phyloP scores from a whole-genome alignment of 495 filamentous ascomycete genomes.

The Penicillium canescens region DNA sequence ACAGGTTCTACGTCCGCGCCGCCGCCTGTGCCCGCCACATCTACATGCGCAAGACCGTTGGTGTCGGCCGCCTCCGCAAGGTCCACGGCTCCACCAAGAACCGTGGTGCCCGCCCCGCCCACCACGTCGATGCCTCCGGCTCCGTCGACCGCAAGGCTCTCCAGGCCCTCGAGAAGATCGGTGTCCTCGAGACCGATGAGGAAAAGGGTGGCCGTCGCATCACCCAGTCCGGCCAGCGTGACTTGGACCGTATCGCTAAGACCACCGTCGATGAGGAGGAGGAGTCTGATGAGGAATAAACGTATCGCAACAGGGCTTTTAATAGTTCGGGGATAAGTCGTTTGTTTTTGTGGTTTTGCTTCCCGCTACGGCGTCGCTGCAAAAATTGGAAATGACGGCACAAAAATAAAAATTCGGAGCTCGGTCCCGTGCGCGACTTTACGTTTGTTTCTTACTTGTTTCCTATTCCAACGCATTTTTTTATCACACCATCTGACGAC shows the following conservation, averaged over 20 bases:
- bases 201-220: constrained; percentile 97
- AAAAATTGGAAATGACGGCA: constrained; percentile 27
- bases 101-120: constrained; percentile 84
- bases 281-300: constrained; percentile 54
- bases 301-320: constrained; percentile 39
- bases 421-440: constrained; percentile 30
- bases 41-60: constrained; percentile 98
- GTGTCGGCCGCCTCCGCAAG: constrained; percentile 89
- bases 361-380: constrained; percentile 15
- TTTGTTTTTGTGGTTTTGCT: constrained; percentile 34
- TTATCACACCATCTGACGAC: constrained; percentile 25
- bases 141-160: constrained; percentile 94
- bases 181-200: constrained; percentile 93
- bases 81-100: constrained; percentile 96
- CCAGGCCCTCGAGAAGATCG: constrained; percentile 98
- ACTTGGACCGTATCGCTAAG: constrained; percentile 86
- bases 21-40: constrained; percentile 95
- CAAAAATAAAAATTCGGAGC: constrained; percentile 33
- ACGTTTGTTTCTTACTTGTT: constrained; percentile 26
- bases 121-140: constrained; percentile 95
- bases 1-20: constrained; percentile 93
- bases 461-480: constrained; percentile 24
- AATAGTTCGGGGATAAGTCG: constrained; percentile 19
- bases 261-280: constrained; percentile 55
- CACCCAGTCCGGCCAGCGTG: constrained; percentile 94